These are phyloP conservation scores for Corymbia maculata DNA, from an alignment of 345 rosid genomes.

Conservation along the genomic window DNA sequence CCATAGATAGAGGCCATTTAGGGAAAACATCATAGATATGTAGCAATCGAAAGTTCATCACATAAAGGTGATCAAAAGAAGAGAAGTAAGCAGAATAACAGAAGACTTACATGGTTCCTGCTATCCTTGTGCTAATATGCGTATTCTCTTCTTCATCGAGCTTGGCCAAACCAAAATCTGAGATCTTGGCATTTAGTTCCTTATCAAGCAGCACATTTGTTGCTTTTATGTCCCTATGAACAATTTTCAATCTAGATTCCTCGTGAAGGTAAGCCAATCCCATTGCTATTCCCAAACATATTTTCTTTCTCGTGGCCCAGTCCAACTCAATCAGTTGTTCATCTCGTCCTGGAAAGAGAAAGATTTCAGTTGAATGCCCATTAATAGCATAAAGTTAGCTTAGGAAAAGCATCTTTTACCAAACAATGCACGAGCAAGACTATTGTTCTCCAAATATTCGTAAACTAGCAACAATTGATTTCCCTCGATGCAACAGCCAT, in stretches of 20 bases:
- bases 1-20: not conserved
- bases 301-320: slow-evolving; percentile 44
- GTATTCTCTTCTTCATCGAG: slow-evolving; percentile 69
- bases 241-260: slow-evolving; percentile 62
- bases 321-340: slow-evolving; percentile 32
- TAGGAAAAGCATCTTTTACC: slow-evolving; percentile 11
- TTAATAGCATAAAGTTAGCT: not conserved
- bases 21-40: not conserved
- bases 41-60: not conserved
- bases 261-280: slow-evolving; percentile 42
- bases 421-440: slow-evolving; percentile 49
- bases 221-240: slow-evolving; percentile 61
- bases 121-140: slow-evolving; percentile 56
- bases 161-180: slow-evolving; percentile 61
- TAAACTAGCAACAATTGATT: slow-evolving; percentile 45
- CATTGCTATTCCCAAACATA: slow-evolving; percentile 35
- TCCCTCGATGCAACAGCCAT: slow-evolving; percentile 53
- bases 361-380: not conserved
- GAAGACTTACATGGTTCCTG: slow-evolving; percentile 50
- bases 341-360: slow-evolving; percentile 11
- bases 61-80: not conserved
- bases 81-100: not conserved
- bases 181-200: slow-evolving; percentile 54
- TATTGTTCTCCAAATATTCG: slow-evolving; percentile 55
- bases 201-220: slow-evolving; percentile 58